These are phyloP conservation scores for Berberis vulgaris DNA, from an alignment of 164 flowering plant species.

Conservation along the genomic window DNA sequence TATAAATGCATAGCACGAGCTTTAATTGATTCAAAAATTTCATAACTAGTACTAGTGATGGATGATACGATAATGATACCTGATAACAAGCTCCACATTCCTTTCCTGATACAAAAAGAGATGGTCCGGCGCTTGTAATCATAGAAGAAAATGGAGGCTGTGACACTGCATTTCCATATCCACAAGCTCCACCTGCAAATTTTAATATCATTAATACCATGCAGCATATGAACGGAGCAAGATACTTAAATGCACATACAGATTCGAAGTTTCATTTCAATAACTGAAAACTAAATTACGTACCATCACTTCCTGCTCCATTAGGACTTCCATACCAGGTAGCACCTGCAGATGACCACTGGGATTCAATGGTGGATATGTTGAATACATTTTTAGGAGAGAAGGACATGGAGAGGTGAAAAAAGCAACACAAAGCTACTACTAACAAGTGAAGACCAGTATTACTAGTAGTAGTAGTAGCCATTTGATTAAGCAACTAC, in stretches of 20 bases:
- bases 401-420: slow-evolving; percentile 4
- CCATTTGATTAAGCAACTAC: neutral
- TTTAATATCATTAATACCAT: neutral
- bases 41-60: no score
- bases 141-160: slow-evolving; percentile 20
- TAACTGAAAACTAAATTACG: neutral
- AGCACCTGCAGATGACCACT: slow-evolving; percentile 42
- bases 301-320: slow-evolving; percentile 48
- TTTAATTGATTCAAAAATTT: no score
- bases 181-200: slow-evolving; percentile 71
- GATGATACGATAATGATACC: slow-evolving; percentile 16
- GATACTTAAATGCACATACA: neutral
- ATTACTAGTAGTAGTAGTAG: neutral
- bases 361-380: neutral
- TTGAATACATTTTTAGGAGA: neutral
- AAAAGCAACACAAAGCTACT: slow-evolving; percentile 10
- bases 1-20: slow-evolving; percentile 3
- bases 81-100: slow-evolving; percentile 74
- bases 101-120: slow-evolving; percentile 39
- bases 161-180: slow-evolving; percentile 42
- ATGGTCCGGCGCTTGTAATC: slow-evolving; percentile 17
- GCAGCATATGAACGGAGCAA: neutral
- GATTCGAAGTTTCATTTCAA: neutral
- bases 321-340: slow-evolving; percentile 50
- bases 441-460: neutral